Conservation (phyloP, 1,284 basidiomycete genomes). For the Fomes fomentarius region DNA sequence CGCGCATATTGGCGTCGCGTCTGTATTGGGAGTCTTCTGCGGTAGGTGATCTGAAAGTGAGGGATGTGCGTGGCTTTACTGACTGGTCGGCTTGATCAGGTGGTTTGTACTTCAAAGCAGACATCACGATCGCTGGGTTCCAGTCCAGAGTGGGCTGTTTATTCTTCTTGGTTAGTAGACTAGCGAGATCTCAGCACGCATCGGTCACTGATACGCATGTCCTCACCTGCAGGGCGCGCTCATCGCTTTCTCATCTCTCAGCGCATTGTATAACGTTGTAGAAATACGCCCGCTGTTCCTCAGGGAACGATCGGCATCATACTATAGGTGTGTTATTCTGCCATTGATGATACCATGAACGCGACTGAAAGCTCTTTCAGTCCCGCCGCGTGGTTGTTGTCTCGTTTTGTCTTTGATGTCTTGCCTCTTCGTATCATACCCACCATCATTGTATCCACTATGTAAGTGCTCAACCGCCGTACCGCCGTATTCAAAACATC, state of each 20-base stretch:
- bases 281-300: conserved; percentile 84
- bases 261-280: conserved; percentile 85
- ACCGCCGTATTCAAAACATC: not conserved
- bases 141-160: conserved; percentile 89
- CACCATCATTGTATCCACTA: conserved; percentile 79
- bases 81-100: conserved; percentile 44
- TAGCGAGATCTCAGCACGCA: not conserved
- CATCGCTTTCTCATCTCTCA: conserved; percentile 86
- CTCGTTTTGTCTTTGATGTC: conserved; percentile 83
- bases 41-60: conserved; percentile 47
- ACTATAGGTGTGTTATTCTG: conserved; percentile 62
- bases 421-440: conserved; percentile 84
- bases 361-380: conserved; percentile 40
- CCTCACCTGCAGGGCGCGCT: conserved; percentile 64
- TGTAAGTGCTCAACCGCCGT: conserved; percentile 48
- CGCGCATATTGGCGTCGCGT: conserved; percentile 72
- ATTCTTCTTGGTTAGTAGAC: conserved; percentile 77
- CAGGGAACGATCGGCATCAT: conserved; percentile 79
- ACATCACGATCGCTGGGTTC: conserved; percentile 84
- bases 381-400: conserved; percentile 86
- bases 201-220: conserved; percentile 1
- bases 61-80: not conserved
- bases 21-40: conserved; percentile 79
- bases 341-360: not conserved
- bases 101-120: conserved; percentile 83